A percentile compares a stretch with the other conserved stretches of the same genome.
Conservation (phyloP, 2,329 filamentous ascomycete genomes). For the Pezizomycotina sp. region DNA sequence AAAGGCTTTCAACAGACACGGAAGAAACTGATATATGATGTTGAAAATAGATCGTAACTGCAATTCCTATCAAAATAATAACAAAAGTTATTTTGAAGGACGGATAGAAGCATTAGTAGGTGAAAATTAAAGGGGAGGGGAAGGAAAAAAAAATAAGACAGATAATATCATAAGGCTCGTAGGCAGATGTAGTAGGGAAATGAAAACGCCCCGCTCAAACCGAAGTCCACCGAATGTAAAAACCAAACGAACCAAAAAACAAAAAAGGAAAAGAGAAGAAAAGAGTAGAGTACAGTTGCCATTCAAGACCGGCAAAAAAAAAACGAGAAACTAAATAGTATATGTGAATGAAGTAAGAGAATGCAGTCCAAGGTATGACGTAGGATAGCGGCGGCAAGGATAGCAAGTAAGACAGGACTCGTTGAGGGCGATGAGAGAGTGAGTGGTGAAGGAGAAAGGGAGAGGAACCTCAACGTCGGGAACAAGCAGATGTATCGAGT, state of each 20-base stretch:
- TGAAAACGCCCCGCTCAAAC: constrained; percentile 7
- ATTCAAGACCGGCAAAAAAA: constrained; percentile 5
- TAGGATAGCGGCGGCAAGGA: too few species aligned
- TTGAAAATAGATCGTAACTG: too few species aligned
- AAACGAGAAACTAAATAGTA: constrained; percentile 12
- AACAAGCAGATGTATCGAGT: too few species aligned
- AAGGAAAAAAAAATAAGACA: constrained; percentile 14
- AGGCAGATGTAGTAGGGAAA: constrained; percentile 9
- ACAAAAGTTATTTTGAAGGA: too few species aligned
- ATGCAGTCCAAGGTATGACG: too few species aligned
- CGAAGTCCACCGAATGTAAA: constrained; percentile 1
- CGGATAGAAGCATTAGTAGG: constrained; percentile 2
- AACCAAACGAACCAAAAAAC: constrained; percentile 6
- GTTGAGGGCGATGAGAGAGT: constrained; percentile 5
- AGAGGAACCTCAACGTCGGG: too few species aligned
- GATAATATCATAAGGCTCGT: constrained; percentile 6
- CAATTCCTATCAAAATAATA: too few species aligned
- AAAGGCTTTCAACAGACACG: too few species aligned
- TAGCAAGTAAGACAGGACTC: constrained; percentile 9
- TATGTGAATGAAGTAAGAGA: too few species aligned
- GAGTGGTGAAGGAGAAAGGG: too few species aligned
- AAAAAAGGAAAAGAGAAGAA: constrained; percentile 21
- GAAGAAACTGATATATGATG: too few species aligned
- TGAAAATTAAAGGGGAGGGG: constrained; percentile 1
- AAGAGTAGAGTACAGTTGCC: constrained; percentile 13